Evolutionary conservation across 495 filamentous ascomycete genomes (phyloP), one percentile per base, ranked within the genome.

Genomic region (Penicillium parvum): DNA sequence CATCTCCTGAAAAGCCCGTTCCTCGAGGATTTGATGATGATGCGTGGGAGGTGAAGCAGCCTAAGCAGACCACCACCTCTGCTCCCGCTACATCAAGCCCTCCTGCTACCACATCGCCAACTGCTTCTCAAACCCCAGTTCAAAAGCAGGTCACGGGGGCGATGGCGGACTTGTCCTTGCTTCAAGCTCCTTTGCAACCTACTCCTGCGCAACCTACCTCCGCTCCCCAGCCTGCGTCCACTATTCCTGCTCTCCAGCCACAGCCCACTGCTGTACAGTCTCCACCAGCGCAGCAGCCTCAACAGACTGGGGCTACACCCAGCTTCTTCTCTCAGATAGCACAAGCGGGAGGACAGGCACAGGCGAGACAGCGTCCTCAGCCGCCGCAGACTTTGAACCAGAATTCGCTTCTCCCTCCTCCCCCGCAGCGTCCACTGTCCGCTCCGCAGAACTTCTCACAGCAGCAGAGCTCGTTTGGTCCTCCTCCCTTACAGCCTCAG

Each of bases 31-130:
- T 99, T 49, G 92, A 99, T 29, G 94, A 98, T 55, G 88, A 96
- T 72, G 94, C 94, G 19, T 99, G 92, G 92, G 87, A 90, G 57
- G 83, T 92, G 7, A 96, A 96, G 69, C 87, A 90, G n/a, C 75
- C 86, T n/a, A 87, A 82, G 61, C 77, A 82, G 48, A 59, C 69
- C 3, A 47, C 63, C 36, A 18, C 56, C 16, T 25, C 73, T 42
- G 32, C 63, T 32, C 35, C 63, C 20, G 38, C 57, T 23, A 46
- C 59, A 21, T 29, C 64, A 7, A 47, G 65, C 42, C 37, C 68
- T 37, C 38, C 65, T 19, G 54, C 61, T 19, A 46, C 65, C 12
- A 38, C 74, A 25, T 53, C 74, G 8, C 58, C 75, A 7, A 50
- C 66, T 16, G 45, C 66, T 1, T 52, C 71, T 37, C 63, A 68